A percentile compares a stretch with the other conserved stretches of the same genome.
Evolutionary conservation across 257 asterid species (phyloP).

Genomic region (Solanum rostratum): DNA sequence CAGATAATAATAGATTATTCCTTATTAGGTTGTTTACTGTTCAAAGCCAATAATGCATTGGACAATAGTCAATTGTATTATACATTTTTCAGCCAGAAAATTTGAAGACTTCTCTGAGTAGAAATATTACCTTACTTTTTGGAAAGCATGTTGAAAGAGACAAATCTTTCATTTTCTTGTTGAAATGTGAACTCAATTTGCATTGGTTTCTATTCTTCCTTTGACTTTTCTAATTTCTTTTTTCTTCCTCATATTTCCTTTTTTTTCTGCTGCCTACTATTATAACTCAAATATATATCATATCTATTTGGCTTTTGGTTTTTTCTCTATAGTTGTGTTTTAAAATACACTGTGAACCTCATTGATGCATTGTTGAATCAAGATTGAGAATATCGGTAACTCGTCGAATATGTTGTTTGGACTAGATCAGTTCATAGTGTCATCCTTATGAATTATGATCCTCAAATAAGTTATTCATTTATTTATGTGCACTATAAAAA

Average conservation of each 20-base stretch:
- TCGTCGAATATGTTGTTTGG: not conserved
- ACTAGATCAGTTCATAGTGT: not conserved
- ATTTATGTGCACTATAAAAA: not conserved
- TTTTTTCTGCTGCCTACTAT: not conserved
- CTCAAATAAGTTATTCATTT: not conserved
- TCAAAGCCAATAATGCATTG: not conserved
- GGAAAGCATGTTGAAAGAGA: not conserved
- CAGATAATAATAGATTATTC: not conserved
- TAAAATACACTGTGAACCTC: not conserved
- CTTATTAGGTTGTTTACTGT: not conserved
- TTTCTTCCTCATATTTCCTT: not conserved
- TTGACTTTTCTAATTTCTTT: not conserved
- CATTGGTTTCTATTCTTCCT: not conserved
- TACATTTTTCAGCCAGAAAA: not conserved
- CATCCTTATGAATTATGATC: not conserved
- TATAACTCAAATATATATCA: not conserved
- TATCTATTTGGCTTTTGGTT: not conserved
- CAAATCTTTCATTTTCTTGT: not conserved
- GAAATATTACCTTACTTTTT: not conserved
- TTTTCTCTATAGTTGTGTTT: not conserved
- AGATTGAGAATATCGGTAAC: not conserved
- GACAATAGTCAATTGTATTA: not conserved
- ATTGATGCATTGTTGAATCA: not conserved
- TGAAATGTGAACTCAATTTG: not conserved
- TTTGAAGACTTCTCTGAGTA: not conserved